Percentiles rank a stretch among this genome's conserved stretches.
phyloP scores from a whole-genome alignment of 257 asterid species.

The Nicotiana benthamiana region DNA sequence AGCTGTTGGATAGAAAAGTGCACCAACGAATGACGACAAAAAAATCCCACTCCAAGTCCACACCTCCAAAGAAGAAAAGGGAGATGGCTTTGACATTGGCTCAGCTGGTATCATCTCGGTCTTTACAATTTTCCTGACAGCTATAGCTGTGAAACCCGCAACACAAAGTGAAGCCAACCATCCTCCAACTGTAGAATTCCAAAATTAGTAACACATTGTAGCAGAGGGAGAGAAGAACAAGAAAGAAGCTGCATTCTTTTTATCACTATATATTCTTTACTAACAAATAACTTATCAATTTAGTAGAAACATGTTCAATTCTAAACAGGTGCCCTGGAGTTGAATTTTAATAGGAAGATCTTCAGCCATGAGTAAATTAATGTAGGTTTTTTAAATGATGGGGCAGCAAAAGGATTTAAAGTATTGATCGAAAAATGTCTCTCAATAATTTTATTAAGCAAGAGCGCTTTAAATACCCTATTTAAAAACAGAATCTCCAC shows the following conservation, averaged over 20 bases:
- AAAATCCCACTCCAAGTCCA: constrained; percentile 79
- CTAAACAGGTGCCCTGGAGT: not conserved
- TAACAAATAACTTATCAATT: not conserved
- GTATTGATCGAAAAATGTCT: too few relatives aligned
- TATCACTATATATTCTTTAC: not conserved
- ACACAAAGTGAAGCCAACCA: constrained; percentile 90
- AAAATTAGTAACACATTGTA: not conserved
- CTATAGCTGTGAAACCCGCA: constrained; percentile 86
- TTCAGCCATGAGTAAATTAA: not conserved
- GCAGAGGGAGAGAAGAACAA: not conserved
- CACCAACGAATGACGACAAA: constrained; percentile 54
- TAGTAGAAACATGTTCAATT: not conserved
- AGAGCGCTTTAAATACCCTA: too few relatives aligned
- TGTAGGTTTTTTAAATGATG: too few relatives aligned
- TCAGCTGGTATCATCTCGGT: constrained; percentile 83
- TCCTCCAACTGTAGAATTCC: constrained; percentile 59
- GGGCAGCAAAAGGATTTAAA: too few relatives aligned
- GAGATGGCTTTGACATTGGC: constrained; percentile 89
- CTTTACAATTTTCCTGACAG: constrained; percentile 80
- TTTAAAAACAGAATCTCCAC: too few relatives aligned
- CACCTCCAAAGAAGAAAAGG: constrained; percentile 61
- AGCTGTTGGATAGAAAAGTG: constrained; percentile 57
- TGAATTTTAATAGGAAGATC: not conserved
- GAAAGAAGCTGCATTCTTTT: not conserved
- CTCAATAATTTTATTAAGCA: too few relatives aligned